Conservation (phyloP, 768 basidiomycete genomes). For the Nevesoporus exiguus region DNA sequence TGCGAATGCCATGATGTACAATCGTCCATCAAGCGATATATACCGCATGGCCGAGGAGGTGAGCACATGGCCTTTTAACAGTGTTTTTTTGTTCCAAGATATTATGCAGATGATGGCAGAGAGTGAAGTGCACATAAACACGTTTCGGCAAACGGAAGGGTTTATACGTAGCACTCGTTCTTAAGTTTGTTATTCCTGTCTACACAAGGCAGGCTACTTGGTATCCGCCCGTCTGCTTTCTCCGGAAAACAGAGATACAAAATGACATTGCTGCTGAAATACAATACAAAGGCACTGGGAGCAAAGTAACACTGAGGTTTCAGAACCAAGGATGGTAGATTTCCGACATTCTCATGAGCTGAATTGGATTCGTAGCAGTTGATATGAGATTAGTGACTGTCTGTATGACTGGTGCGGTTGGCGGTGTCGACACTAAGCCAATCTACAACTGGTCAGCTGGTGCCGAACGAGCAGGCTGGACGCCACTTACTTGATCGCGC, state of each 20-base stretch:
- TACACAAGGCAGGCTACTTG: neutral
- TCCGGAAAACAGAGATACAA: slow-evolving; percentile 2
- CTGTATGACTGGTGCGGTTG: slow-evolving; percentile 58
- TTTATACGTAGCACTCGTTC: slow-evolving; percentile 45
- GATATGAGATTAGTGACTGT: slow-evolving; percentile 82
- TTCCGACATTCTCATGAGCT: slow-evolving; percentile 84
- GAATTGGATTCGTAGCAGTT: slow-evolving; percentile 80
- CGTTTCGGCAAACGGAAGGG: slow-evolving; percentile 77
- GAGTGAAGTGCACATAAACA: slow-evolving; percentile 61
- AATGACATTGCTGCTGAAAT: neutral
- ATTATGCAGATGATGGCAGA: slow-evolving; percentile 67
- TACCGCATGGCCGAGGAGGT: slow-evolving; percentile 90
- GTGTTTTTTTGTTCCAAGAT: neutral
- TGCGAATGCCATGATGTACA: slow-evolving; percentile 97
- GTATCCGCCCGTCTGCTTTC: neutral
- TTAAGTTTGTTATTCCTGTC: slow-evolving; percentile 6
- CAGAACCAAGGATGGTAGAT: slow-evolving; percentile 85
- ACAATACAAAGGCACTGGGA: neutral
- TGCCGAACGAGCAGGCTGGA: neutral
- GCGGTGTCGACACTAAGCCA: slow-evolving; percentile 20
- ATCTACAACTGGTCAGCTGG: slow-evolving; percentile 18
- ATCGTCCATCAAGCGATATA: slow-evolving; percentile 82
- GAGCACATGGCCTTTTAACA: slow-evolving; percentile 27
- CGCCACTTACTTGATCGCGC: slow-evolving; percentile 62
- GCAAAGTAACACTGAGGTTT: neutral